phyloP scores from a whole-genome alignment of 2,329 filamentous ascomycete species.

The Graphium sp. region DNA sequence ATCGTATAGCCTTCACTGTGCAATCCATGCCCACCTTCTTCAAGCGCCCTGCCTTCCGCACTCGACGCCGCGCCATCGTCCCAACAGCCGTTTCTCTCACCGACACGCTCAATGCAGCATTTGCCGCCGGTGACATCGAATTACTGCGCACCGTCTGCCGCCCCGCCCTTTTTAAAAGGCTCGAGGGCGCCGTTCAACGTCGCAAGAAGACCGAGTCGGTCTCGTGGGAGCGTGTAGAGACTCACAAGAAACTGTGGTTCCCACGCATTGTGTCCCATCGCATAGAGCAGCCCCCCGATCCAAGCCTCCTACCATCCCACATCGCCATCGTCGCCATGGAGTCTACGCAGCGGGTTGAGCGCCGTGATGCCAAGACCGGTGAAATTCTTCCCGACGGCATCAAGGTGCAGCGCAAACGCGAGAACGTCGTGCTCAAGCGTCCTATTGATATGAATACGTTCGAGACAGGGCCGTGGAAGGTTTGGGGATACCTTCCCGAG shows the following conservation, averaged over 20 bases:
- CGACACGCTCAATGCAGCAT: constrained; percentile 39
- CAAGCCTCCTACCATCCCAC: constrained; percentile 22
- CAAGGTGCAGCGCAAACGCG: constrained; percentile 35
- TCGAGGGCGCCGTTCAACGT: constrained; percentile 33
- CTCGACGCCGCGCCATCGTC: constrained; percentile 21
- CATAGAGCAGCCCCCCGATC: constrained; percentile 24
- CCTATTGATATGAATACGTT: constrained; percentile 26
- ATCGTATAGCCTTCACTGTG: constrained; percentile 20
- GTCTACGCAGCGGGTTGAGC: constrained; percentile 35
- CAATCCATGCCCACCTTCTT: constrained; percentile 26
- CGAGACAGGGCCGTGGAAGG: constrained; percentile 35
- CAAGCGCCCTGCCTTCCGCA: constrained; percentile 23
- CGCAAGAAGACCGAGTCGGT: constrained; percentile 27
- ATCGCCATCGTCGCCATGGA: constrained; percentile 44
- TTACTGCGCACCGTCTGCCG: constrained; percentile 36
- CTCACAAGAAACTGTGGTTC: constrained; percentile 21
- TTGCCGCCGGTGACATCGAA: constrained; percentile 38
- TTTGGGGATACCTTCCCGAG: constrained; percentile 46
- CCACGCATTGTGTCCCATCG: constrained; percentile 39
- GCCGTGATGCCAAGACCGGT: constrained; percentile 18
- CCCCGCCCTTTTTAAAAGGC: constrained; percentile 28
- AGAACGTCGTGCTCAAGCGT: constrained; percentile 47
- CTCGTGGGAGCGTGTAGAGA: constrained; percentile 36
- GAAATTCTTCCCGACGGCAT: constrained; percentile 25
- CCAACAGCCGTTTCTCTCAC: constrained; percentile 43